Percentiles rank a stretch among this genome's conserved stretches.
Conservation (phyloP, 192 early-diverging fungal species). For the Phlyctochytrium planicorne region DNA sequence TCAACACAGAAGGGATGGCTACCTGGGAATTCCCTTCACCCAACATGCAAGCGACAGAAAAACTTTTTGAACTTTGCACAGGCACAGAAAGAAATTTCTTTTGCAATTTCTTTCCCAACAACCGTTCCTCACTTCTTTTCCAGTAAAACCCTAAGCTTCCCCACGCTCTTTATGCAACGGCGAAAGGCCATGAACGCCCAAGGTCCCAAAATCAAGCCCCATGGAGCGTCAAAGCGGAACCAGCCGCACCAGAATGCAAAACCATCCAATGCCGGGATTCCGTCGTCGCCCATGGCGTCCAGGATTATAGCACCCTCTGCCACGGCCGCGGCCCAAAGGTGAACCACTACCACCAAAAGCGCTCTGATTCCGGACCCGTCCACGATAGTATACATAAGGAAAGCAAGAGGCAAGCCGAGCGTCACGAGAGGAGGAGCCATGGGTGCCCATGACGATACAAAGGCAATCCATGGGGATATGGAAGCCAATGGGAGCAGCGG, state of each 20-base stretch:
- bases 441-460: slow-evolving; percentile 10
- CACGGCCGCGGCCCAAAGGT: slow-evolving; percentile 8
- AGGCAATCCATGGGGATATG: slow-evolving; percentile 1
- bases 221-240: not conserved
- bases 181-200: not conserved
- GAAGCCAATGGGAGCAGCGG: not conserved
- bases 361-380: not conserved
- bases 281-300: slow-evolving; percentile 14
- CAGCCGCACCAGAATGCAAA: slow-evolving; percentile 41
- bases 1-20: too few species aligned
- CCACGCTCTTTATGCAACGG: too few species aligned
- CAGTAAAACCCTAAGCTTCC: too few species aligned
- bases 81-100: too few species aligned
- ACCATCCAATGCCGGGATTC: slow-evolving; percentile 34
- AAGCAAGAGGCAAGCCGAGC: slow-evolving; percentile 19
- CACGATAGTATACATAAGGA: not conserved
- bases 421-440: slow-evolving; percentile 15
- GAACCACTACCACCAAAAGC: not conserved
- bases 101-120: too few species aligned
- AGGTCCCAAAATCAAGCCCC: not conserved
- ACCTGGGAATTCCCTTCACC: too few species aligned
- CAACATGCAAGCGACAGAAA: too few species aligned
- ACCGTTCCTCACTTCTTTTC: too few species aligned
- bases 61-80: too few species aligned
- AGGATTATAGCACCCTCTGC: slow-evolving; percentile 11